Base-by-base conservation (phyloP, 2,329 filamentous ascomycete species). In the Conoideocrella luteorostrata region DNA sequence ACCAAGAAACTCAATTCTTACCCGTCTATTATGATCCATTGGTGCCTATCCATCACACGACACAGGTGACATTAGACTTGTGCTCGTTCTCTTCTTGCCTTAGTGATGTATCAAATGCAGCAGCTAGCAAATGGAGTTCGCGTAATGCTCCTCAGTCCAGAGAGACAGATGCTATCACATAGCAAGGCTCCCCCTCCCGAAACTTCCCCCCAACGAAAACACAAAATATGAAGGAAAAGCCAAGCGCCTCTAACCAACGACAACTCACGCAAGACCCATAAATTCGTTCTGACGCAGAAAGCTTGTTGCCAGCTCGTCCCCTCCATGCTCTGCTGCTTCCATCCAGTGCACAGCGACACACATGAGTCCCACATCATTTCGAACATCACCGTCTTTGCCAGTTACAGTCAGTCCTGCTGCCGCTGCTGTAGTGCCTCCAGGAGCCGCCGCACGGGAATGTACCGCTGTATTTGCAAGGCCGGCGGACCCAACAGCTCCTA, bases 341-440 rank as follows among this genome's bases (percentile, higher is more conserved):
- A 97, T 96, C 90, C 91, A 97, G 70, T 97, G 91, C 65, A 94
- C 82, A 9, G 91, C 91, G 45, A 95, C 80, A 56, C 90, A 96
- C 86, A 97, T 93, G 33, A 89, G 81, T 43, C 84, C 84, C 2
- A 88, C 87, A 61, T 96, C 88, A 47, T 83, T 89, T 52, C 88
- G 63, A 28, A 78, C 72, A 47, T 78, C 64, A 15, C 68, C 68
- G 38, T 71, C 67, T 41, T 63, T 65, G 37, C 62, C 61, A 29
- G 54, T 55, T 24, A 47, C 11, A 30, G 48, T 47, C 23, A 54
- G 46, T 18, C 56, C 50, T 22, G 53, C 52, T 37, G 52, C 52
- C 42, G 50, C 41, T 4, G 41, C 43, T 24, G 28, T 41, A 43
- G 26, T 51, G 44, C 17, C n/a, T n/a, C n/a, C 53, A 41, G 34